Evolutionary conservation across 805 yeast genomes (phyloP), one percentile per base, ranked within the genome.

Genomic region (Candida nanaspora): DNA sequence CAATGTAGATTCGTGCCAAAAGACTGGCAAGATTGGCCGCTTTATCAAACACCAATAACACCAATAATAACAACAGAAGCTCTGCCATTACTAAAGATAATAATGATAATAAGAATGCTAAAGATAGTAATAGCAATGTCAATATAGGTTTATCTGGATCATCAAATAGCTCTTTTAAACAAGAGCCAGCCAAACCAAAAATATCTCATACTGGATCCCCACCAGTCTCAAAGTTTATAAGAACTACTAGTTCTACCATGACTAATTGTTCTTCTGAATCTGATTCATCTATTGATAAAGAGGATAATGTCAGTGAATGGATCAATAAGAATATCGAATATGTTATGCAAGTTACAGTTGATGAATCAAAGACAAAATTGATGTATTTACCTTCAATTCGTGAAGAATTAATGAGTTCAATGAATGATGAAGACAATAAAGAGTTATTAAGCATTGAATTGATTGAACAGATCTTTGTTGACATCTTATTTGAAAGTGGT

Each of bases 401-500:
- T 8, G 50, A 52, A 20, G 66, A 62, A 7, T 23, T 40, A 4
- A 21, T 4, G 14, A 13, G 20, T n/a, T 9, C 22, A 9, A 3
- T 9, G 11, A 35, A 18, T 15, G 41, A 41, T 15, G 50, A 43
- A 18, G 29, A 21, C 10, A 21, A 30, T 6, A 38, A 41, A n/a
- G 32, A 45, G 5, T 11, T 42, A 2, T 50, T 72, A 4, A 43
- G 49, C 8, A 49, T 50, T 11, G 67, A 64, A 27, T 52, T 57
- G 19, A 53, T 76, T 27, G 87, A 80, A 46, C 62, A 70, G 7
- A 62, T 72, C 2, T 69, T 78, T 41, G 67, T 80, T 56, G 83
- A 79, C 44, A 54, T 74, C 18, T 57, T 80, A 35, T 68, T 80
- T 2, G 84, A 78, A 42, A 50, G 58, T 28, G 86, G 85, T 1